These are phyloP conservation scores for Xylaria cubensis DNA, from an alignment of 495 filamentous ascomycete species.

Conservation along the genomic window DNA sequence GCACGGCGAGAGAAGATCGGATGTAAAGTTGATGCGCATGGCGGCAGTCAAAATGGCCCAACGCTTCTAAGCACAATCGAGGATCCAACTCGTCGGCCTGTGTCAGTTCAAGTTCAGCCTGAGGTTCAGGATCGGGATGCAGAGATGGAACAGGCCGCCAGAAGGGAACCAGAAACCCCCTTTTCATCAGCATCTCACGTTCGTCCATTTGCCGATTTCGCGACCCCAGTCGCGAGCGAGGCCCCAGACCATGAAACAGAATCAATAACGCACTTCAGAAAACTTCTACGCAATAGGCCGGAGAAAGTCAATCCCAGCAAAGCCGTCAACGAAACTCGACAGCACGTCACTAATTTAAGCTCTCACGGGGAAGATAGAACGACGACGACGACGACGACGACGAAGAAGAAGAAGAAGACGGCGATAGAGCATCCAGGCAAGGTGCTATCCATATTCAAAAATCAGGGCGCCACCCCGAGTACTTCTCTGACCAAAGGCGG, in stretches of 20 bases:
- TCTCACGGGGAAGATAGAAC: neutral
- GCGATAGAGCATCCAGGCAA: neutral
- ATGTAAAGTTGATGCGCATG: neutral
- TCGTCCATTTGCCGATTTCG: constrained; percentile 8
- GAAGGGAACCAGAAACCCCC: neutral
- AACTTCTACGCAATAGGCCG: neutral
- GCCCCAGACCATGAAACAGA: neutral
- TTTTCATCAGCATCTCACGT: neutral
- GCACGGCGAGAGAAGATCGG: neutral
- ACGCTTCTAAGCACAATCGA: neutral
- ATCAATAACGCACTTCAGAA: neutral
- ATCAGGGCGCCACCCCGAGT: neutral
- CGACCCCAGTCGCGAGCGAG: neutral
- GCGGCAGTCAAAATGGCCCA: neutral
- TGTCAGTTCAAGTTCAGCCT: neutral
- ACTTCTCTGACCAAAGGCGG: neutral
- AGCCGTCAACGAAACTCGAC: neutral
- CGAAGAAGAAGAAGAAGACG: neutral
- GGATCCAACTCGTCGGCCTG: neutral
- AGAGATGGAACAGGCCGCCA: no score
- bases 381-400: no score
- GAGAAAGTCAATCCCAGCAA: neutral
- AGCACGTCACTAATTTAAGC: neutral
- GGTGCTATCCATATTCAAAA: neutral
- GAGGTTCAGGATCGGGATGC: neutral